Evolutionary conservation across 2,329 filamentous ascomycete species (phyloP), one percentile per base, ranked within the genome.

Genomic region (Fusarium annulatum): DNA sequence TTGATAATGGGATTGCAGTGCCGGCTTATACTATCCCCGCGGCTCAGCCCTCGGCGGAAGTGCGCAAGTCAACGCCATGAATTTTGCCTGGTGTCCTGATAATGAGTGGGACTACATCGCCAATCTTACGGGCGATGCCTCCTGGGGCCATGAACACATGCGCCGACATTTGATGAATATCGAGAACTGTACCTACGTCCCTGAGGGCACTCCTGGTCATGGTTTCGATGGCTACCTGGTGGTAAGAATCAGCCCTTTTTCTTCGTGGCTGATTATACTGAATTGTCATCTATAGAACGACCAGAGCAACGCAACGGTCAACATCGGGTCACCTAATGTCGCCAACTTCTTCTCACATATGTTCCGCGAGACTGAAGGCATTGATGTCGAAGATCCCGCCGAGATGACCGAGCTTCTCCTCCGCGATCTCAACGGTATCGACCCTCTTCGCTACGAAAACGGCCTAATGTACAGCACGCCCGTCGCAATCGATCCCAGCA

Each of bases 61-160:
- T 30, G 61, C 61, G 0, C 51, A 66, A 10, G 62, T 67, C 19
- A 67, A 67, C 2, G 49, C 61, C 3, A 66, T 67, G 61, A 66
- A 59, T 33, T 67, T 67, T 38, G 19, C 33, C 2, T 67, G 49
- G 61, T 60, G 43, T 0, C 51, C 64, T 1, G 64, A 67, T 7
- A 51, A 66, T 0, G 61, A 67, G 15, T 67, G 61, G 64, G 51
- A 67, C 18, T 45, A 66, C 9, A 67, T 67, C 4, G 49, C 61
- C 1, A 67, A 67, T 4, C 3, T 66, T 0, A 67, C 64, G 0
- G 43, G 62, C 1, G 61, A 67, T 16, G 11, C 48, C 1, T 34
- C 51, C 4, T 67, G 42, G 64, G 64, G 45, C 1, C 62, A 67
- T 11, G 26, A 66, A 5, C 51, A 67, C 10, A 67, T 67, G 61